Evolutionary conservation across 75 land plant species (phyloP), one percentile per base, ranked within the genome.

Genomic region (Sequoia sempervirens): DNA sequence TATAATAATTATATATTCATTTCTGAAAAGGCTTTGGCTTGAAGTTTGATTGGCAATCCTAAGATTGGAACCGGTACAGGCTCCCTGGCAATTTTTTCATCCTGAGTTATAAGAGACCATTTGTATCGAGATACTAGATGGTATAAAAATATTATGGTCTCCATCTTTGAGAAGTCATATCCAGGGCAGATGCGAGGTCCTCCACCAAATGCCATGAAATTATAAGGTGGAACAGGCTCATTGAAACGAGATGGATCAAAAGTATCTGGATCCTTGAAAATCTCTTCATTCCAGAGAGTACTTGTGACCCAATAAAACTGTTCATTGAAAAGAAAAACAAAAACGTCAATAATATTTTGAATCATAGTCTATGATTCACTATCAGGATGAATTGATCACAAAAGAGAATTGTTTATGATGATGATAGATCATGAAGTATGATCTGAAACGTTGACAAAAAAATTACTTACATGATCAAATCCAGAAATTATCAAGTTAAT

Each of bases 131-230:
- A 87, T 15, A 91, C 89, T 43, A 90, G 54, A 79, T 92, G 81
- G 68, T 94, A 92, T 7, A 94, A 58, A 6, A 87, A 38, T 1
- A 90, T 81, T 32, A 94, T 83, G 6, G 85, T 90, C 73, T 91
- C 96, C 66, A 91, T 85, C 68, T 82, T 86, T 23, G 93, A 93
- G 92, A 90, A 92, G 53, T 90, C 93, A 64, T 80, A 30, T 23
- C 93, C 93, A 23, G 92, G 95, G 80, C 95, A 94, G 1, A 88
- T 84, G 28, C 91, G 86, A 46, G 93, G 91, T 15, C 95, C 93
- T 20, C 90, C 95, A 75, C 95, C 95, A 79, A 94, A 92, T 3
- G 95, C 86, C 4, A 94, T 74, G 54, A 75, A 94, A 4, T 82
- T 85, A 80, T 85, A 92, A 2, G 95, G 93, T 20, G 89, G 82